These are phyloP conservation scores for Marasmius sp. DNA, from an alignment of 1,284 basidiomycete species.

Conservation along the genomic window DNA sequence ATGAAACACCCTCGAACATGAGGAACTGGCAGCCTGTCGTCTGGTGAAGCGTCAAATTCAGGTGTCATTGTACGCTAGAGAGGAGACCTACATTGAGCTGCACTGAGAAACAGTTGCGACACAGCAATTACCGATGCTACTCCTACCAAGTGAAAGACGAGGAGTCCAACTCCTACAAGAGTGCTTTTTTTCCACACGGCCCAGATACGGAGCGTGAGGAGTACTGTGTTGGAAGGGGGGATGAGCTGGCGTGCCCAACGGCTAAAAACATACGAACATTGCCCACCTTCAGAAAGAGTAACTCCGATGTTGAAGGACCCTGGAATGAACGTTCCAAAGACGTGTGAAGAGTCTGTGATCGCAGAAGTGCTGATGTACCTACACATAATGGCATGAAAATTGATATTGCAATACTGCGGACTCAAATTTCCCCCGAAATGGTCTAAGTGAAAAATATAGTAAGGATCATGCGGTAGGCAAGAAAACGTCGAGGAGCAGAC, in stretches of 20 bases:
- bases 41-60: background rate
- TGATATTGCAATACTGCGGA: background rate
- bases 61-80: background rate
- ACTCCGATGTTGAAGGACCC: background rate
- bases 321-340: background rate
- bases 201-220: background rate
- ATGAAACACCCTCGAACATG: constrained; percentile 1
- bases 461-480: background rate
- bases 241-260: too few species aligned
- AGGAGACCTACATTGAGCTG: background rate
- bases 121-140: background rate
- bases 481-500: background rate
- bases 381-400: background rate
- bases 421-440: background rate
- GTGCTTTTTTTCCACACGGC: background rate
- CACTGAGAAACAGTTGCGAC: background rate
- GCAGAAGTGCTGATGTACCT: background rate
- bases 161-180: background rate
- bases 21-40: background rate
- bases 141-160: background rate
- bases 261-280: too few species aligned
- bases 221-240: background rate
- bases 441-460: background rate
- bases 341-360: background rate
- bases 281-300: background rate